Evolutionary conservation across 768 basidiomycete genomes (phyloP).

Genomic region (Naganishia onofrii): DNA sequence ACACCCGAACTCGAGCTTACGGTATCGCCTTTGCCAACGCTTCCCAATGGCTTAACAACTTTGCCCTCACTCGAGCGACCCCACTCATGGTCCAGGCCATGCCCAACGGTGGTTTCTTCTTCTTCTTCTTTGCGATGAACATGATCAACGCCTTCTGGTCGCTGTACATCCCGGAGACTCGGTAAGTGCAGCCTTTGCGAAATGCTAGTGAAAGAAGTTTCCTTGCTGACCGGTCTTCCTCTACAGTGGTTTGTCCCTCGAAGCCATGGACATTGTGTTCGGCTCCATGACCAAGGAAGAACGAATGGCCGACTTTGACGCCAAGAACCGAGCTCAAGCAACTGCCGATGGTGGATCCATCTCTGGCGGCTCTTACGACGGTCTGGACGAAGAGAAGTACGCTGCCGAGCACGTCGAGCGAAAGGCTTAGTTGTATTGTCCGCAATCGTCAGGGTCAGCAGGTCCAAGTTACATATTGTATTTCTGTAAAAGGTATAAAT

Average conservation of each 20-base stretch:
- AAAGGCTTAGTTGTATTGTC: conserved; percentile 9
- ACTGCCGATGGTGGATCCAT: conserved; percentile 17
- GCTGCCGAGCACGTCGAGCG: conserved; percentile 27
- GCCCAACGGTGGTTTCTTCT: conserved; percentile 44
- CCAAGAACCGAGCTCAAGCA: conserved; percentile 6
- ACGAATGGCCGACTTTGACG: conserved; percentile 40
- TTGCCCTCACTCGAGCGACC: conserved; percentile 35
- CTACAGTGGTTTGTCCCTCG: conserved; percentile 16
- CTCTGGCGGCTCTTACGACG: conserved; percentile 25
- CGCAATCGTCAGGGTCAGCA: neutral
- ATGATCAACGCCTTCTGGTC: conserved; percentile 29
- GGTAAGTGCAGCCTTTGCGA: too few species aligned
- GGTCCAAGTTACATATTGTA: neutral
- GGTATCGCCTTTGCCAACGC: conserved; percentile 72
- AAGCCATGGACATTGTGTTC: conserved; percentile 43
- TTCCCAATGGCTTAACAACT: conserved; percentile 64
- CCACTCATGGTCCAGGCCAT: conserved; percentile 43
- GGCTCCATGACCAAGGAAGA: conserved; percentile 43
- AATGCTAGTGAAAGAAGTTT: too few species aligned
- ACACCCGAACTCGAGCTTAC: conserved; percentile 66
- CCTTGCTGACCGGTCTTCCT: too few species aligned
- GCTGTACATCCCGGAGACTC: conserved; percentile 29
- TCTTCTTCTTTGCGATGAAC: conserved; percentile 43
- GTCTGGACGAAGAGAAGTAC: conserved; percentile 31
- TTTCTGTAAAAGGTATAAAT: neutral